Conservation (phyloP, 148 eudicot species). For the Camellia lanceoleosa region DNA sequence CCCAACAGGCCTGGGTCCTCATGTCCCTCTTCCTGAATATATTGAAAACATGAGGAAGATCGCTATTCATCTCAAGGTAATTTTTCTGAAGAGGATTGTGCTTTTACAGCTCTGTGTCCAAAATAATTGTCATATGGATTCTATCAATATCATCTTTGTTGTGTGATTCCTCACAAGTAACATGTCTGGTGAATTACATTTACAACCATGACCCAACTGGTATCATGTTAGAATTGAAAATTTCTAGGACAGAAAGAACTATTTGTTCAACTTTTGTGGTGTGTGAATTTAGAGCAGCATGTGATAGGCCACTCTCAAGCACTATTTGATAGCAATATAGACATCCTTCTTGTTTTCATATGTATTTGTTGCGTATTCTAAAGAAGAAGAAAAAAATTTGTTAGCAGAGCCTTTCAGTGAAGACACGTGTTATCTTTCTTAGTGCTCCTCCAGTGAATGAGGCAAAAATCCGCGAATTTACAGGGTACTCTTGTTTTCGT, state of each 20-base stretch:
- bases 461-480: constrained; percentile 31
- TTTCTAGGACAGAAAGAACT: neutral
- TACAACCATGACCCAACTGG: neutral
- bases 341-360: neutral
- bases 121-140: neutral
- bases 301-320: neutral
- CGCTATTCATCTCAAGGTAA: constrained; percentile 56
- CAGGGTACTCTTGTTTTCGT: constrained; percentile 24
- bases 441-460: constrained; percentile 54
- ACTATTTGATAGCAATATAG: neutral
- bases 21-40: constrained; percentile 67
- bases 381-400: neutral
- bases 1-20: constrained; percentile 51
- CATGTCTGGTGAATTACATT: neutral
- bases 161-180: neutral
- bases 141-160: neutral
- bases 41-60: constrained; percentile 59
- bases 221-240: too few species aligned
- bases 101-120: neutral
- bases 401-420: constrained; percentile 49
- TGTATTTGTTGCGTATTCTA: constrained; percentile 4
- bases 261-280: neutral
- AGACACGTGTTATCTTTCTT: constrained; percentile 55
- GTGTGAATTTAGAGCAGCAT: neutral
- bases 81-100: neutral